Percentiles rank a stretch among this genome's conserved stretches.
phyloP scores from a whole-genome alignment of 805 yeast genomes.

The Zygoascus biomembranicola region DNA sequence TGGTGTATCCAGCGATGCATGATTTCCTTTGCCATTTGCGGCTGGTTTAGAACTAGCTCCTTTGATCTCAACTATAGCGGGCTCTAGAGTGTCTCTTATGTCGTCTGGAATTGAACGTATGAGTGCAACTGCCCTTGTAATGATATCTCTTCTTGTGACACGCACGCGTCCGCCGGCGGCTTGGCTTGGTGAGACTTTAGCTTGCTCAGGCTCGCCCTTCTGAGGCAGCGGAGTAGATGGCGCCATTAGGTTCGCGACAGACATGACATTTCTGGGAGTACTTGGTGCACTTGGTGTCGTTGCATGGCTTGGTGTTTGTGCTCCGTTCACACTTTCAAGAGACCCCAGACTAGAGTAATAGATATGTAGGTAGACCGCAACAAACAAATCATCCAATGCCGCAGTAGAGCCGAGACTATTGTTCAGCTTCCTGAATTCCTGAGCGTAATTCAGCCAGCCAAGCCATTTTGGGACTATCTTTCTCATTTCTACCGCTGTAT shows the following conservation, averaged over 20 bases:
- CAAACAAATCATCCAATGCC: conserved; percentile 66
- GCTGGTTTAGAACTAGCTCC: background rate
- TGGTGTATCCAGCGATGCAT: background rate
- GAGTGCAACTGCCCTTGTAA: conserved; percentile 29
- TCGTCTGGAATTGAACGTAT: conserved; percentile 8
- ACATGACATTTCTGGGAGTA: background rate
- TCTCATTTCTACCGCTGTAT: conserved; percentile 23
- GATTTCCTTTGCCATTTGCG: background rate
- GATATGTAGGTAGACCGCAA: conserved; percentile 49
- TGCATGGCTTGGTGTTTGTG: background rate
- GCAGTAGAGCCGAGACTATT: conserved; percentile 73
- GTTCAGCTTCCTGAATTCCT: conserved; percentile 61
- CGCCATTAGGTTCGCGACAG: background rate
- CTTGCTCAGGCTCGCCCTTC: background rate
- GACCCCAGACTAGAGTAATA: conserved; percentile 20
- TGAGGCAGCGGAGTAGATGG: background rate
- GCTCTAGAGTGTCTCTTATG: background rate
- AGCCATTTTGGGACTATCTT: conserved; percentile 8
- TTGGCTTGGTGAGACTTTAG: background rate
- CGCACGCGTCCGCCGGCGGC: conserved; percentile 17
- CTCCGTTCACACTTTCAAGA: background rate
- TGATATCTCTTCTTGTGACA: conserved; percentile 43
- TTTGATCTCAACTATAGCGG: background rate
- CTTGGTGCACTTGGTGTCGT: background rate
- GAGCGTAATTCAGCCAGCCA: conserved; percentile 13